Evolutionary conservation across 345 rosid species (phyloP).

Genomic region (Syzygium aqueum): DNA sequence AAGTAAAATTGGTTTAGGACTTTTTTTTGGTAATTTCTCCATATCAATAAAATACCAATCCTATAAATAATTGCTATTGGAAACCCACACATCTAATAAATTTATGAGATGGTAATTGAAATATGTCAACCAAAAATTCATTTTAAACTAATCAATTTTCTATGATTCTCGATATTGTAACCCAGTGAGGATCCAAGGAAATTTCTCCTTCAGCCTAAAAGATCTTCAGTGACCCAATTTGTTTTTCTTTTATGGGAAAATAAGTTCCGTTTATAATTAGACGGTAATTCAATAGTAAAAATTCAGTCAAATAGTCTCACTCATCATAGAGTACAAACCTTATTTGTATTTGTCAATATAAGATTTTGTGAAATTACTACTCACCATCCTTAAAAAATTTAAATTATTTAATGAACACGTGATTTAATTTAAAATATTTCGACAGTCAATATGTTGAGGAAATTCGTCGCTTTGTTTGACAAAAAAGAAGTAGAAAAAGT

Average conservation of each 20-base stretch:
- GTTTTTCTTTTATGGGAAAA: fast-evolving
- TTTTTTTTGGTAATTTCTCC: no score
- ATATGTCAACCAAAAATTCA: background rate
- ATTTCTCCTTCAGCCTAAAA: background rate
- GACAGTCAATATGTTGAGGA: background rate
- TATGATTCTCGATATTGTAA: background rate
- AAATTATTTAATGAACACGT: no score
- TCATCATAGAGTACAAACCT: fast-evolving
- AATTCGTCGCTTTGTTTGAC: background rate
- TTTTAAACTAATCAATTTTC: background rate
- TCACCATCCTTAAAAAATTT: no score
- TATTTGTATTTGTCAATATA: background rate
- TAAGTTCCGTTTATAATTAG: background rate
- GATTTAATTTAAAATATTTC: no score
- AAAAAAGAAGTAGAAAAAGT: background rate
- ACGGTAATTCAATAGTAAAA: background rate
- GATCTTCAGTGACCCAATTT: background rate
- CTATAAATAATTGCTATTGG: background rate
- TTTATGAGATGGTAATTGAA: no score
- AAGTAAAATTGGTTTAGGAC: no score
- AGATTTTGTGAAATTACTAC: no score
- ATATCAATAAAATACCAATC: background rate
- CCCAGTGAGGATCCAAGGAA: no score
- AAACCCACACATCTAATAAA: background rate
- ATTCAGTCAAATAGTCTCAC: background rate